Evolutionary conservation across 2,329 filamentous ascomycete genomes (phyloP).

Genomic region (Paraphaeosphaeria sporulosa): DNA sequence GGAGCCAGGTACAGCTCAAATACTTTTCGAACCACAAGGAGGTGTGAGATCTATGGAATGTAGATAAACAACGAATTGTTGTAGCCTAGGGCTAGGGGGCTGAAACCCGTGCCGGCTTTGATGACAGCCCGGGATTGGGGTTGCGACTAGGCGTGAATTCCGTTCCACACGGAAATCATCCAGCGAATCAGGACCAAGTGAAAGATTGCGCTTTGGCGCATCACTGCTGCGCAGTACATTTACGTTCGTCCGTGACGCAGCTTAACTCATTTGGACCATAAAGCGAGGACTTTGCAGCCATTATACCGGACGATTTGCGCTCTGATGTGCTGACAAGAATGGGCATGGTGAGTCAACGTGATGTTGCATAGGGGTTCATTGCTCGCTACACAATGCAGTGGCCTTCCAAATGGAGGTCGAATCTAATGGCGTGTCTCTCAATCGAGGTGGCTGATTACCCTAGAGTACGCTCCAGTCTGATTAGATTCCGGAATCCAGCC

Average conservation of each 20-base stretch:
- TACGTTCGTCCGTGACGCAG: neutral
- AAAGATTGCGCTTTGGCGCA: neutral
- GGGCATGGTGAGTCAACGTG: neutral
- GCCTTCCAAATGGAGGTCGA: neutral
- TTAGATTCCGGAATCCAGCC: too few species aligned
- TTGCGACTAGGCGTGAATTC: neutral
- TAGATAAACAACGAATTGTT: neutral
- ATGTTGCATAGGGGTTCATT: neutral
- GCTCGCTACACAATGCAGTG: neutral
- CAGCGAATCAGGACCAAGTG: neutral
- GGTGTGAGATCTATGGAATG: neutral
- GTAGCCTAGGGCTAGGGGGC: neutral
- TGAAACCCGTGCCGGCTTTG: neutral
- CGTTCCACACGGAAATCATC: neutral
- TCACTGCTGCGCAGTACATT: neutral
- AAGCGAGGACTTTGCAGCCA: neutral
- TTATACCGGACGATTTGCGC: conserved; percentile 24
- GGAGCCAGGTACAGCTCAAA: too few species aligned
- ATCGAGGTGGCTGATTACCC: neutral
- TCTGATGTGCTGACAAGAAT: neutral
- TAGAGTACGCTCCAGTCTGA: too few species aligned
- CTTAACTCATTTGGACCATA: neutral
- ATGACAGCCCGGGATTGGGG: neutral
- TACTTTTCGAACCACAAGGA: too few species aligned
- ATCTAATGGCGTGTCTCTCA: neutral